Conservation (phyloP, 106 monocot species). For the Vanilla planifolia region DNA sequence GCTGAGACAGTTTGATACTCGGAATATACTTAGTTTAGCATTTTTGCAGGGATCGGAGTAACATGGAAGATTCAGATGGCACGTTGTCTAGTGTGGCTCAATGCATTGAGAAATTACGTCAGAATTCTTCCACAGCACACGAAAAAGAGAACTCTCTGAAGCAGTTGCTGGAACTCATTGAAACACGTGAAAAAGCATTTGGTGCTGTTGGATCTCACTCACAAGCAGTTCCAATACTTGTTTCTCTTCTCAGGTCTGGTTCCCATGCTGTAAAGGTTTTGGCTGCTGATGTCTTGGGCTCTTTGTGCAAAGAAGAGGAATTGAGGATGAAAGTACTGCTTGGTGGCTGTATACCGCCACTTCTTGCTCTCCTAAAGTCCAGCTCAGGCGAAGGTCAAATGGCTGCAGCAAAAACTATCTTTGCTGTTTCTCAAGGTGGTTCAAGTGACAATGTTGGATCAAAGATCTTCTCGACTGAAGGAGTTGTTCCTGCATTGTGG, state of each 20-base stretch:
- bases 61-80: slow-evolving; percentile 89
- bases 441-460: slow-evolving; percentile 92
- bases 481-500: slow-evolving; percentile 93
- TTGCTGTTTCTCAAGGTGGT: slow-evolving; percentile 94
- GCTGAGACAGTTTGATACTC: background rate
- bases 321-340: slow-evolving; percentile 88
- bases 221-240: slow-evolving; percentile 93
- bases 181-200: slow-evolving; percentile 81
- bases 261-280: slow-evolving; percentile 66
- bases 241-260: slow-evolving; percentile 92
- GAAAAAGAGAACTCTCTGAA: slow-evolving; percentile 86
- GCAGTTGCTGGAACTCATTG: slow-evolving; percentile 83
- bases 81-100: slow-evolving; percentile 90
- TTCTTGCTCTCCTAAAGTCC: slow-evolving; percentile 82
- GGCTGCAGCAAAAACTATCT: slow-evolving; percentile 86
- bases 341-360: slow-evolving; percentile 94
- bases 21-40: background rate
- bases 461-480: slow-evolving; percentile 98
- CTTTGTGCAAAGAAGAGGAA: slow-evolving; percentile 94
- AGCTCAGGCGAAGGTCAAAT: slow-evolving; percentile 71
- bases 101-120: slow-evolving; percentile 82
- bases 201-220: slow-evolving; percentile 96
- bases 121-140: slow-evolving; percentile 54
- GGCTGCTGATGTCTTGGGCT: slow-evolving; percentile 72
- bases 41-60: slow-evolving; percentile 51